phyloP scores from a whole-genome alignment of 2,329 filamentous ascomycete genomes.

The Helminthosporium solani region DNA sequence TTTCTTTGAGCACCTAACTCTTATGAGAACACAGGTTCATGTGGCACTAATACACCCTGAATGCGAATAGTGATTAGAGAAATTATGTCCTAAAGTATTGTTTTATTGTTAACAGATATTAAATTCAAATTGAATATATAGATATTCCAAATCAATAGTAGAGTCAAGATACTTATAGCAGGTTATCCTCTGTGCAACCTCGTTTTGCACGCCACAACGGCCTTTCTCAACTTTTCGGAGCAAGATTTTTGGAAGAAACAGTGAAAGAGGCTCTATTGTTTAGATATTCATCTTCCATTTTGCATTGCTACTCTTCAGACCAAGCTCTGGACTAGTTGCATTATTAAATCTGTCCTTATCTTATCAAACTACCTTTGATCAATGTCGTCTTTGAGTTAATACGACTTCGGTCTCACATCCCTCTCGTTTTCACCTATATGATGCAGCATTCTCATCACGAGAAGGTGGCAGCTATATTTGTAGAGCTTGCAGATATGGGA shows the following conservation, averaged over 20 bases:
- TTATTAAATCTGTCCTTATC: conserved; percentile 9
- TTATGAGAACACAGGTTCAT: too few species aligned
- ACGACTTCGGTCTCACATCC: conserved; percentile 15
- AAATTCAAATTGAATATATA: too few species aligned
- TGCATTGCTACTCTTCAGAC: conserved; percentile 9
- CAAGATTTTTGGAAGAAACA: neutral
- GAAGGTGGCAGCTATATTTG: conserved; percentile 35
- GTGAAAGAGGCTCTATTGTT: conserved; percentile 12
- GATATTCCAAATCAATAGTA: too few species aligned
- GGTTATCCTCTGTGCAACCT: too few species aligned
- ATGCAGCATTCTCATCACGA: conserved; percentile 26
- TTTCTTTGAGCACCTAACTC: too few species aligned
- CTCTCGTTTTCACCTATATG: conserved; percentile 22
- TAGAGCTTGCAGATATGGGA: conserved; percentile 41
- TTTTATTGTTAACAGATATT: too few species aligned
- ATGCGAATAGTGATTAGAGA: too few species aligned
- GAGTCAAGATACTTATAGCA: too few species aligned
- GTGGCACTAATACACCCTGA: too few species aligned
- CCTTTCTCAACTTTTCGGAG: neutral
- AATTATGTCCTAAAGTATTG: too few species aligned
- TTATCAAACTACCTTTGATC: conserved; percentile 2
- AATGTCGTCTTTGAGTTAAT: neutral
- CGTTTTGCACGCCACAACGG: too few species aligned
- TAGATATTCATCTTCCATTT: conserved; percentile 7
- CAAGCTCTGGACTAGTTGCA: conserved; percentile 1